Base-by-base conservation (phyloP, 371 early-diverging fungal genomes). In the Mucor ambiguus region DNA sequence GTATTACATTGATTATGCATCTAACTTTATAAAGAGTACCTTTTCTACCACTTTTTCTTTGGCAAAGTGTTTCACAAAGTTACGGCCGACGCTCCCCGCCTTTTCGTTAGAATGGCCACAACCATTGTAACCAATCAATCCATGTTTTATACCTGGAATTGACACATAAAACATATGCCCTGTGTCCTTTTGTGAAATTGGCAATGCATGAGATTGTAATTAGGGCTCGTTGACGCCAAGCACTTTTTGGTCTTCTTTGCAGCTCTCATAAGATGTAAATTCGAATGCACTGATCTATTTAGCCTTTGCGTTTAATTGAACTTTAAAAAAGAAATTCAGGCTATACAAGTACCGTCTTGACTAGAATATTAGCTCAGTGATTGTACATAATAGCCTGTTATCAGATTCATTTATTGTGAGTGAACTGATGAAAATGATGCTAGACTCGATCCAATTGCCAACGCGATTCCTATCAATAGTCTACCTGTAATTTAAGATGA, bases 1-100 rank as follows among this genome's bases (percentile, higher is more conserved):
- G 37, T 37, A 14, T 14, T 37, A 37, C 37, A 37, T 49, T 24
- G 49, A 22, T 49, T 4, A 24, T 49, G 49, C 26, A 24, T 24
- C 49, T 26, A 48, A 48, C 24, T 48, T 22, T 10, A 20, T 48
- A 24, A 11, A 20, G 26, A 9, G 49, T 24, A 3, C 26, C 3
- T 49, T 48, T 49, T 49, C 44, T 44, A 44, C 20, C 9, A 44
- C 18, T 20, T 9, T 48, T 49, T 49, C n/a, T 1, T 49, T 49
- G 49, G 49, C 49, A 49, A 49, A 49, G 26, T 14, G 49, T 49
- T 49, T 49, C 49, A 49, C 49, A 49, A 49, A 26, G 26, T 12
- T 37, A 26, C 49, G 49, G 49, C 49, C 49, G 49, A 24, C 49
- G 12, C 26, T 49, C 49, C 49, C 49, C 49, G 49, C 49, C 49